Base-by-base conservation (phyloP, 192 early-diverging fungal species). In the Neocallimastix lanati region DNA sequence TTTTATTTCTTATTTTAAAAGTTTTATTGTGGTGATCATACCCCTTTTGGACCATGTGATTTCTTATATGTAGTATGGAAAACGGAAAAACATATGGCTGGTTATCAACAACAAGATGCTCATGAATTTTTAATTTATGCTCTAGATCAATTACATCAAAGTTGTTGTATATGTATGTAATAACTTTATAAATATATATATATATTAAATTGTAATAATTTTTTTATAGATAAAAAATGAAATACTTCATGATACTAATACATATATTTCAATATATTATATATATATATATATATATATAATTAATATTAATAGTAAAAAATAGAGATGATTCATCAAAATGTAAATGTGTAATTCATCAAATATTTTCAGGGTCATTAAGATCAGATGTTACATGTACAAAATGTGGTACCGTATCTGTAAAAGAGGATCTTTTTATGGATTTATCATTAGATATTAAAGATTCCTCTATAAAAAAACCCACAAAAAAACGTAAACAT, bases 61-160 rank as follows among this genome's bases (percentile, higher is more conserved):
- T 95, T 98, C 77, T 85, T 99, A 30, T 92, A 92, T 81, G 82
- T 93, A 16, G 92, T 98, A 88, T 99, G 97, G 97, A 88, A 92
- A 82, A 90, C 93, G 18, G 92, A 92, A 29, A 87, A 89, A 76
- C 92, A 97, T 76, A 85, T 98, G 30, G 96, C 97, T 25, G 93
- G 95, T 13, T 96, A 96, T 80, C 90, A 92, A 18, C 96, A 98
- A 85, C 96, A 99, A 83, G 96, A 98, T 80, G 96, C 96, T 2
- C 97, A 99, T 83, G 97, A 99, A 80, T 98, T 96, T 79, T 94
- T 98, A 81, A 95, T 98, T 67, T 92, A 94, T 15, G 85, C 93
- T 12, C 82, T 98, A 77, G 94, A 98, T 81, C 86, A 92, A 78
- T 91, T 99, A 79, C 97, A 99, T 80, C 50, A 67, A 87, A 84